A percentile compares a stretch with the other conserved stretches of the same genome.
Evolutionary conservation across 2,329 filamentous ascomycete species (phyloP).

Genomic region (Sporothrix phasma): DNA sequence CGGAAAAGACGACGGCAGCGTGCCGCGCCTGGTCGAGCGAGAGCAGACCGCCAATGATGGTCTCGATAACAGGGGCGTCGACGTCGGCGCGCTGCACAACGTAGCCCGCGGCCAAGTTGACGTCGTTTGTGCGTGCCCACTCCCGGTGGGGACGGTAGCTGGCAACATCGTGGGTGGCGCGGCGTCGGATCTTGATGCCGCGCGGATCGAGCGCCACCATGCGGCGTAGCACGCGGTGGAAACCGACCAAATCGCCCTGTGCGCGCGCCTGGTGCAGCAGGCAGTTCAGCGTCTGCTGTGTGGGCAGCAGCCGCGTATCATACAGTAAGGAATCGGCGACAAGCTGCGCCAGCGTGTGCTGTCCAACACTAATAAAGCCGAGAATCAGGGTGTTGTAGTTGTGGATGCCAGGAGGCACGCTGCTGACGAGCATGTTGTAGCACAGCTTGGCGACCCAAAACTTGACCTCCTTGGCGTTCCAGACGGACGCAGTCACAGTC

Average conservation of each 20-base stretch:
- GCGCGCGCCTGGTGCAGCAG: slow-evolving; percentile 42
- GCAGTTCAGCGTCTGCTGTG: slow-evolving; percentile 38
- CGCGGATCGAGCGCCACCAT: slow-evolving; percentile 35
- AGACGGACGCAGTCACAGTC: neutral
- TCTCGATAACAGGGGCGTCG: slow-evolving; percentile 32
- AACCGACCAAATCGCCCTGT: slow-evolving; percentile 31
- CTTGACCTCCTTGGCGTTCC: slow-evolving; percentile 15
- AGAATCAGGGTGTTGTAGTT: slow-evolving; percentile 63
- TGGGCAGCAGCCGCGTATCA: slow-evolving; percentile 35
- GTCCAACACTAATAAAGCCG: slow-evolving; percentile 47
- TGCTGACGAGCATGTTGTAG: slow-evolving; percentile 56
- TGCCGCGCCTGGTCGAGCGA: slow-evolving; percentile 36
- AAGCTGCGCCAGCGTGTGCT: slow-evolving; percentile 41
- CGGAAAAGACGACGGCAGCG: slow-evolving; percentile 34
- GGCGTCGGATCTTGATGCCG: slow-evolving; percentile 30
- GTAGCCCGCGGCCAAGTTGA: slow-evolving; percentile 25
- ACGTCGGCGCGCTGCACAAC: slow-evolving; percentile 33
- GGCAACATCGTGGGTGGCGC: neutral
- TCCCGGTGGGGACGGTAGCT: slow-evolving; percentile 18
- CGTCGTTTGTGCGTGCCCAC: slow-evolving; percentile 24
- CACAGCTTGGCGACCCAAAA: slow-evolving; percentile 35
- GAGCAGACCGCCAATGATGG: slow-evolving; percentile 39
- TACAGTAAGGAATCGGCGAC: slow-evolving; percentile 43
- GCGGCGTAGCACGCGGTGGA: slow-evolving; percentile 36
- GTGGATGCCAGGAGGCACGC: slow-evolving; percentile 52